Evolutionary conservation across 768 basidiomycete species (phyloP), one percentile per base, ranked within the genome.

Genomic region (Aureoboletus auriporus): DNA sequence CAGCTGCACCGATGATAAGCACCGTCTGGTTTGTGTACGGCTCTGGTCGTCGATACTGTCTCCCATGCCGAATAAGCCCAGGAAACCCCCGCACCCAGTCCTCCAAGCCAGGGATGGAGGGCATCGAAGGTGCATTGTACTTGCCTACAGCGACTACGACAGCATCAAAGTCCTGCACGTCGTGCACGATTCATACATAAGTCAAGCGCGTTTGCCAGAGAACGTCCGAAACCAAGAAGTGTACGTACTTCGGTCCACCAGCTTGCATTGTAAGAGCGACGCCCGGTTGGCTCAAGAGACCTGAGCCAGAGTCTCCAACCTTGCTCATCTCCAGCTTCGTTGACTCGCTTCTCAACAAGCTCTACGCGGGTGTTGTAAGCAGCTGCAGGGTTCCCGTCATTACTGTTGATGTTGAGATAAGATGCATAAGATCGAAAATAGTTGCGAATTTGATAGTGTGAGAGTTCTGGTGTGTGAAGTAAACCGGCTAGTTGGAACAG

Each of bases 301-400:
- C 71, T 70, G 16, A 70, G 51, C 9, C 66, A 67, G 11, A 72
- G 49, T 1, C 50, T 65, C 72, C 71, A 72, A 7, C 71, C 71
- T 11, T 56, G 57, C 33, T 71, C 63, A 27, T 61, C 46, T 0
- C 68, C 67, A 23, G 53, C 34, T 11, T 44, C 56, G 47, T 68
- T 57, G n/a, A 58, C 42, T 0, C 64, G 55, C 49, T 78, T 78
- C 49, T 75, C 68, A 27, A 73, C 61, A 11, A 58, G 60, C 46
- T 79, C 76, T 7, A 79, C 75, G 9, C 76, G 72, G 0, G 77
- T 78, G 57, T 74, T 74, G 59, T 73, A 77, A 3, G 69, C 67
- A 2, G 69, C 49, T 20, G 68, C 57, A 0, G 65, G 63, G 45
- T 69, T 75, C 8, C 61, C 58, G 43, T 76, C 76, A 44, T 77